A percentile compares a stretch with the other conserved stretches of the same genome.
Conservation (phyloP, 495 filamentous ascomycete genomes). For the Saxophila tyrrhenica region DNA sequence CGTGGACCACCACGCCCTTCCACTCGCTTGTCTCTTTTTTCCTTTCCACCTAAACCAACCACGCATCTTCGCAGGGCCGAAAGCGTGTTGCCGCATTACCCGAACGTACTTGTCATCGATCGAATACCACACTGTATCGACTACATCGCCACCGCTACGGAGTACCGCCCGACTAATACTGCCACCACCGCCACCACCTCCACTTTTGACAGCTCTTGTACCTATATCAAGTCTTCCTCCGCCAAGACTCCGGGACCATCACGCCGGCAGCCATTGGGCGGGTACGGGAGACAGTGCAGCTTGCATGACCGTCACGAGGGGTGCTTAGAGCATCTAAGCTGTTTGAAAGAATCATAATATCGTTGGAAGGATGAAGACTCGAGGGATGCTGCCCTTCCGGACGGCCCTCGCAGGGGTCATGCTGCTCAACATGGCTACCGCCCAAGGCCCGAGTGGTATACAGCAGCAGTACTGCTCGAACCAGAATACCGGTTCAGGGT, state of each 20-base stretch:
- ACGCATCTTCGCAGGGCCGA: background rate
- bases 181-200: background rate
- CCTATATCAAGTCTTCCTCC: background rate
- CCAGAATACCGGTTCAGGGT: conserved; percentile 19
- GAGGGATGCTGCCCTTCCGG: conserved; percentile 9
- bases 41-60: background rate
- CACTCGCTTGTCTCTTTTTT: background rate
- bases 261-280: background rate
- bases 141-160: background rate
- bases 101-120: background rate
- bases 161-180: background rate
- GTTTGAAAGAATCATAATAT: background rate
- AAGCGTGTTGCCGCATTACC: background rate
- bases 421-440: background rate
- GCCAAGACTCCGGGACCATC: background rate
- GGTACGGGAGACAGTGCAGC: background rate
- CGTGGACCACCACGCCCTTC: background rate
- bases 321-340: background rate
- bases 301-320: background rate
- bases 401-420: background rate
- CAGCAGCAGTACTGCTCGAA: conserved; percentile 19
- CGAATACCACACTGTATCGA: background rate
- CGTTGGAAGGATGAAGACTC: background rate
- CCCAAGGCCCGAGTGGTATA: background rate
- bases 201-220: background rate